Evolutionary conservation across 2,329 filamentous ascomycete species (phyloP).

Genomic region (Periglandula ipomoeae): DNA sequence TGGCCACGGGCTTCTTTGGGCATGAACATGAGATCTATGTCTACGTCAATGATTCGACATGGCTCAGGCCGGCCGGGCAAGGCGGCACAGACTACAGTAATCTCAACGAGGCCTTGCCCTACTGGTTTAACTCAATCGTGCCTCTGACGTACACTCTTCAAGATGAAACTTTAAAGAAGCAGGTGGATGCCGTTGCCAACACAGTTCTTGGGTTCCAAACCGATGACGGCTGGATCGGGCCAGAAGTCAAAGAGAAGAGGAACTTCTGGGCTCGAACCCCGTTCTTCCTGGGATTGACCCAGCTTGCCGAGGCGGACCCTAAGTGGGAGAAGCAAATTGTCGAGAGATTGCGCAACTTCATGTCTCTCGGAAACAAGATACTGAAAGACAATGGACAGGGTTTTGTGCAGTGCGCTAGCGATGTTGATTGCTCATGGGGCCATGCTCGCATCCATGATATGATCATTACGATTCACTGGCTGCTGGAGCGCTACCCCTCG

Average conservation of each 20-base stretch:
- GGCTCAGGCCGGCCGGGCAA: slow-evolving; percentile 22
- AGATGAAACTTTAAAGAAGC: slow-evolving; percentile 31
- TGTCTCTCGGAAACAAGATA: slow-evolving; percentile 43
- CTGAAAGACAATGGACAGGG: slow-evolving; percentile 42
- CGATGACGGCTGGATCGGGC: slow-evolving; percentile 45
- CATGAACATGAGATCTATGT: slow-evolving; percentile 45
- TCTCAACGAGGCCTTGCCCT: slow-evolving; percentile 48
- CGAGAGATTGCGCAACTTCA: slow-evolving; percentile 13
- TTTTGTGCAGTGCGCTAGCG: slow-evolving; percentile 33
- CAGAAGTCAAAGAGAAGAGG: slow-evolving; percentile 17
- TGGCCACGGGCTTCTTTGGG: slow-evolving; percentile 42
- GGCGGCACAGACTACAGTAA: slow-evolving; percentile 44
- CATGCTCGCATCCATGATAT: slow-evolving; percentile 28
- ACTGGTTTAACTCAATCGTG: slow-evolving; percentile 52
- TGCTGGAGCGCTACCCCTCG: no score
- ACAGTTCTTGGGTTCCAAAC: slow-evolving; percentile 32
- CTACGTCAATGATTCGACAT: slow-evolving; percentile 40
- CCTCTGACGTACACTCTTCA: slow-evolving; percentile 43
- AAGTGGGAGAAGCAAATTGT: slow-evolving; percentile 14
- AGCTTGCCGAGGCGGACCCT: slow-evolving; percentile 23
- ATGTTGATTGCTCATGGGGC: slow-evolving; percentile 26
- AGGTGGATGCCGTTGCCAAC: slow-evolving; percentile 27
- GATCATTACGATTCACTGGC: slow-evolving; percentile 30
- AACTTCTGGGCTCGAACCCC: slow-evolving; percentile 24
- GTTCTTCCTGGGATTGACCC: slow-evolving; percentile 22